Evolutionary conservation across 345 rosid genomes (phyloP).

Genomic region (Nephelium lappaceum): DNA sequence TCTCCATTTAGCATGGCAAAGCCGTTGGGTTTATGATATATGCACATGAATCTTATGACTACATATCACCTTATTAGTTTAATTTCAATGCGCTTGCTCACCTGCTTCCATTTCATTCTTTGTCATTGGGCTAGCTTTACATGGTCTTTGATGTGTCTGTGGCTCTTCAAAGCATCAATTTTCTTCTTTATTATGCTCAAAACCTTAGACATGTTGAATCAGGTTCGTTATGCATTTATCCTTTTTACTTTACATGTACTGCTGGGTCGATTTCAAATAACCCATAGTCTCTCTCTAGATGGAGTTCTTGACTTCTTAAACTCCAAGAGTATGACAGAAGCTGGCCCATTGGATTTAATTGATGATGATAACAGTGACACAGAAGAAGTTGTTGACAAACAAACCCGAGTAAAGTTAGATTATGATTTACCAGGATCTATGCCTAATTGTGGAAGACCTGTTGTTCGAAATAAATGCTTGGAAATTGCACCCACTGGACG

Average conservation of each 20-base stretch:
- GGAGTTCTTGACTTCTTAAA: slow-evolving; percentile 93
- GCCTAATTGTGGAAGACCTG: slow-evolving; percentile 82
- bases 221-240: slow-evolving; percentile 38
- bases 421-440: slow-evolving; percentile 88
- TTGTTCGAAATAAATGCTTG: slow-evolving; percentile 75
- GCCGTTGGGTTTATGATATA: neutral
- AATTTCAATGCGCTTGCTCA: neutral
- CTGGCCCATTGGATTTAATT: slow-evolving; percentile 90
- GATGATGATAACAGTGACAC: slow-evolving; percentile 80
- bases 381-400: slow-evolving; percentile 84
- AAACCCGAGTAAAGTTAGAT: slow-evolving; percentile 68
- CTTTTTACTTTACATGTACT: slow-evolving; percentile 55
- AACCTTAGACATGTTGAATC: neutral
- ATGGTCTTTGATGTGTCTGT: neutral
- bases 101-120: neutral
- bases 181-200: too few species aligned
- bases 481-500: slow-evolving; percentile 95
- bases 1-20: neutral
- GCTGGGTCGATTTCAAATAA: slow-evolving; percentile 79
- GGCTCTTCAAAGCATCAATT: slow-evolving; percentile 24
- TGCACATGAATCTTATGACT: neutral
- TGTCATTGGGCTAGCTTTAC: neutral
- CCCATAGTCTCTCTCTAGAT: slow-evolving; percentile 82
- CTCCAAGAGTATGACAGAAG: slow-evolving; percentile 98
- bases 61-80: neutral